Conservation (phyloP, 306 rosid species). For the Vigna angularis region DNA sequence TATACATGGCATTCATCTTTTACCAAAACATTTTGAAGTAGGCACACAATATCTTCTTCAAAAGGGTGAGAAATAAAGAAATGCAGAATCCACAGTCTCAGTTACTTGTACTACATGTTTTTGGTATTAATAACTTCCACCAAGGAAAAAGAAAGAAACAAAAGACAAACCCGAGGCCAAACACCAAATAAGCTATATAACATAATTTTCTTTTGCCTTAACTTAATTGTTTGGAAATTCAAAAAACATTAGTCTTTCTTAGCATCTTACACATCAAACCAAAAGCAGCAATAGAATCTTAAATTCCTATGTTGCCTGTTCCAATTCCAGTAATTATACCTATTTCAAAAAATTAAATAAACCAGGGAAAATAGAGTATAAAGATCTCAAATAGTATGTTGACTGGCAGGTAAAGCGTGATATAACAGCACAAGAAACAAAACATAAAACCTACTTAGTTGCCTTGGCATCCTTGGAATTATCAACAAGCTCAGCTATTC, state of each 20-base stretch:
- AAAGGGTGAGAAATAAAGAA: slow-evolving; percentile 20
- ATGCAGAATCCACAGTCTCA: not conserved
- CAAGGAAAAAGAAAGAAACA: not conserved
- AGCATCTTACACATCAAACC: slow-evolving; percentile 21
- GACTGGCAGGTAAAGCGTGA: slow-evolving; percentile 11
- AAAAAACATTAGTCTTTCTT: slow-evolving; percentile 15
- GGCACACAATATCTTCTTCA: not conserved
- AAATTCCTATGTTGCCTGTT: not conserved
- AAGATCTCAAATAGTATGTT: slow-evolving; percentile 13
- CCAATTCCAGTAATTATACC: not conserved
- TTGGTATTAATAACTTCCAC: not conserved
- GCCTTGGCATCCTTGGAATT: slow-evolving; percentile 67
- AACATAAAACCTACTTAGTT: slow-evolving; percentile 57
- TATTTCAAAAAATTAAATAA: not conserved
- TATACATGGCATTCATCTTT: not conserved
- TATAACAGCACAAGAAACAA: slow-evolving; percentile 20
- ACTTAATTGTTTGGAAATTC: not conserved
- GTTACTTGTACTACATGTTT: not conserved
- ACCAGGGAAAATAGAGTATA: slow-evolving; percentile 20
- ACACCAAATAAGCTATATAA: not conserved
- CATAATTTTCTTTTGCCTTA: not conserved
- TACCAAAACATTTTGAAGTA: slow-evolving; percentile 1
- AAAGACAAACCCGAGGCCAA: not conserved
- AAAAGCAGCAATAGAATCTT: slow-evolving; percentile 7
- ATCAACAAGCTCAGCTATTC: slow-evolving; percentile 70